Evolutionary conservation across 345 rosid genomes (phyloP).

Genomic region (Geranium rotundifolium): DNA sequence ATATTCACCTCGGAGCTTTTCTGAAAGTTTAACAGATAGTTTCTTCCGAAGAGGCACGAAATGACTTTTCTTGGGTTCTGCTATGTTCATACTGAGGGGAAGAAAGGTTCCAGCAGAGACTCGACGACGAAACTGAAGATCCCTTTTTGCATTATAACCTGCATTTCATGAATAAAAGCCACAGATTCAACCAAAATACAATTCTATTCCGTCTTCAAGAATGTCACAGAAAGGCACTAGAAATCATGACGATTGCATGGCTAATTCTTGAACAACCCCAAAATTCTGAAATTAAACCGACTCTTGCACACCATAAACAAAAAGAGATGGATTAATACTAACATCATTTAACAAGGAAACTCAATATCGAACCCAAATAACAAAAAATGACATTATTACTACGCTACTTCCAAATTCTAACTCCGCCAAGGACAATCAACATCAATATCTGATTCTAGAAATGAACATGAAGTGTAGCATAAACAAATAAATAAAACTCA

Average conservation of each 20-base stretch:
- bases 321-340: no score
- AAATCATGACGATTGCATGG: not conserved
- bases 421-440: no score
- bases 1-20: constrained; percentile 30
- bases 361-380: not conserved
- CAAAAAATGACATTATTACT: no score
- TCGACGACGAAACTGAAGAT: constrained; percentile 11
- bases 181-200: constrained; percentile 1
- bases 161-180: constrained; percentile 5
- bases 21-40: constrained; percentile 28
- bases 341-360: not conserved
- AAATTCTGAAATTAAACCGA: not conserved
- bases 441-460: no score
- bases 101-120: constrained; percentile 10
- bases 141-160: constrained; percentile 20
- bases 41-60: constrained; percentile 16
- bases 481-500: no score
- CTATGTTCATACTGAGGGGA: constrained; percentile 18
- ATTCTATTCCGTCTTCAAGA: not conserved
- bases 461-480: no score
- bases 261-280: not conserved
- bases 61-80: constrained; percentile 15
- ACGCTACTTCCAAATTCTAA: no score
- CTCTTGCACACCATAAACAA: not conserved
- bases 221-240: not conserved